Base-by-base conservation (phyloP, 1,284 basidiomycete genomes). In the Ustilago sp. region DNA sequence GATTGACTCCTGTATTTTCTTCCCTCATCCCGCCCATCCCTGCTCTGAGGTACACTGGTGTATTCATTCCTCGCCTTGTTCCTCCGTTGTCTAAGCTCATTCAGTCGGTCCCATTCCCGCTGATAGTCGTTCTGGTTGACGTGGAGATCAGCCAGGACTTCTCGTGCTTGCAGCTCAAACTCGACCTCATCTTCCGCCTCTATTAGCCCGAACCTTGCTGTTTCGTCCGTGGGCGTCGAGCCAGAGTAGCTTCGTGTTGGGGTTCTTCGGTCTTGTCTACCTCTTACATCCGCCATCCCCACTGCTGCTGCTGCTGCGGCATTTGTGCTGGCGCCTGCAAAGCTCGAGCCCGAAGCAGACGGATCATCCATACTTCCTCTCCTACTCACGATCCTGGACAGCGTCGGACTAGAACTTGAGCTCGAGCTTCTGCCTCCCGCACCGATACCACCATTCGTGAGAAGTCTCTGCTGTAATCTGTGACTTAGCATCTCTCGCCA, bases 31-130 rank as follows among this genome's bases (percentile, higher is more conserved):
- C n/a, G 19, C 34, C 19, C 39, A 57, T 48, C 47, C 35, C n/a
- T 45, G 39, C 15, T 50, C 4, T 51, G 57, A 4, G 63, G 51
- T 4, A 68, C 60, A 31, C 60, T 59, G 2, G 65, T 61, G 34
- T 77, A 77, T 45, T 77, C 74, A 65, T 77, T 77, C 8, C 74
- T 36, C 17, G 69, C 74, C 63, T 77, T 77, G 41, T 69, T 66
- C 23, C 70, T 35, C 13, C 70, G 13, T 50, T 63, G 59, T 5
- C 74, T 48, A 38, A 73, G 45, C 34, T 77, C 70, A 45, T 62
- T 63, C 6, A 77, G 31, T 13, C 70, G 3, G 12, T 77, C 70
- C 74, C 74, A 77, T 36, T 77, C 74, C 1, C 74, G 60, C 35
- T 77, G 67, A 35, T 72, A 73, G 11, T 69, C 63, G 17, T 52